phyloP scores from a whole-genome alignment of 192 early-diverging fungal genomes.

The Paraglomus brasilianum region DNA sequence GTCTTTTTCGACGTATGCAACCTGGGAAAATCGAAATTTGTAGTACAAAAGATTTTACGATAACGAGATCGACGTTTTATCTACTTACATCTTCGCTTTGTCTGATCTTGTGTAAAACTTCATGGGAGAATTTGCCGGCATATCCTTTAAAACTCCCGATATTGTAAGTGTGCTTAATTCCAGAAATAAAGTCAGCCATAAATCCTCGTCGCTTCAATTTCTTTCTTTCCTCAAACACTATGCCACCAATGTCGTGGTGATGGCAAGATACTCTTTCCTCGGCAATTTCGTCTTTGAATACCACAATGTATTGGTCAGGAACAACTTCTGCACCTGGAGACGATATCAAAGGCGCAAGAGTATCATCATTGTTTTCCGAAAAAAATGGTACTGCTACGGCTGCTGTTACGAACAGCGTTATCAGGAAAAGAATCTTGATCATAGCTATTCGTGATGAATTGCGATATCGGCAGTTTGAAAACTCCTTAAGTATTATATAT shows the following conservation, averaged over 20 bases:
- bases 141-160: constrained; percentile 59
- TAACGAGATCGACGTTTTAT: background rate
- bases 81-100: constrained; percentile 37
- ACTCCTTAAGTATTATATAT: too few species aligned
- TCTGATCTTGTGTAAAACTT: constrained; percentile 63
- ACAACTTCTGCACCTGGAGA: constrained; percentile 54
- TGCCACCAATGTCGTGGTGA: constrained; percentile 44
- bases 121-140: constrained; percentile 59
- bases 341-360: constrained; percentile 51
- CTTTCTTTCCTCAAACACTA: too few species aligned
- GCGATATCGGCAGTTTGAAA: too few species aligned
- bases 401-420: too few species aligned
- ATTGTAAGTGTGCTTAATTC: constrained; percentile 60
- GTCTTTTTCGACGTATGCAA: constrained; percentile 84
- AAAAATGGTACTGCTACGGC: too few species aligned
- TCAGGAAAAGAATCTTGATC: constrained; percentile 75
- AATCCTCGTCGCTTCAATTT: constrained; percentile 39
- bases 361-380: constrained; percentile 2
- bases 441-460: too few species aligned
- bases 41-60: background rate
- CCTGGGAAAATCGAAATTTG: constrained; percentile 38
- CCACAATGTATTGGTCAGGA: constrained; percentile 65
- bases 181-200: constrained; percentile 43
- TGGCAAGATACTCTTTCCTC: too few species aligned
- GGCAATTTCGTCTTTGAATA: constrained; percentile 54